Percentiles rank a stretch among this genome's conserved stretches.
These are phyloP conservation scores for Scytalidium lignicola DNA, from an alignment of 2,329 filamentous ascomycete species.

Conservation along the genomic window DNA sequence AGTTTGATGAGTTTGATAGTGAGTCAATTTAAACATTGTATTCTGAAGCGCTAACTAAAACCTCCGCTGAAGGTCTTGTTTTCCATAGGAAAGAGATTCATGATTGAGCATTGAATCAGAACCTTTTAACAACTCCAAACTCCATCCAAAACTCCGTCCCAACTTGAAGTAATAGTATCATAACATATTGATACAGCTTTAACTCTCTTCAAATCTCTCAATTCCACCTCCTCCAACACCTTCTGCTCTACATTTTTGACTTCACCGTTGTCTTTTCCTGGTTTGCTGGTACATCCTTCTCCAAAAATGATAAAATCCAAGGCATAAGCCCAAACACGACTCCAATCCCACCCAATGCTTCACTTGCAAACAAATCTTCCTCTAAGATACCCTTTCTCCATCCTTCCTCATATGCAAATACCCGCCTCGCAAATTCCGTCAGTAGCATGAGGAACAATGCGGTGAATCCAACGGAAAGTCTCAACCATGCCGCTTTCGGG, in stretches of 20 bases:
- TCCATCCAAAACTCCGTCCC: neutral
- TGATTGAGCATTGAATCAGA: neutral
- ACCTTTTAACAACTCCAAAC: neutral
- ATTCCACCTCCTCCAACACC: neutral
- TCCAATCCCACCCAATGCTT: neutral
- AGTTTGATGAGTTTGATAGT: conserved; percentile 40
- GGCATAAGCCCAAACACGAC: neutral
- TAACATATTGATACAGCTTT: neutral
- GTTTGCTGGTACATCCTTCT: neutral
- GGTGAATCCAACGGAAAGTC: neutral
- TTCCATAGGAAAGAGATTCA: neutral
- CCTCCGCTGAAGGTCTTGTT: neutral
- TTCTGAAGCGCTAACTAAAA: neutral
- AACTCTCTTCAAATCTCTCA: neutral
- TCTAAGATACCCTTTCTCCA: neutral
- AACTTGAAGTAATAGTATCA: neutral
- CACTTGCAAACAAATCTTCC: neutral
- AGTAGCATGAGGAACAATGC: neutral
- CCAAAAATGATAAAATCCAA: neutral
- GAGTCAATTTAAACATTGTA: conserved; percentile 11
- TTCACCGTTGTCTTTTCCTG: neutral
- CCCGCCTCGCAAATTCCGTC: neutral
- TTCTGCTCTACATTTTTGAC: neutral
- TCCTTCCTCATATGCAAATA: neutral
- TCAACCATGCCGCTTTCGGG: neutral